phyloP scores from a whole-genome alignment of 2,329 filamentous ascomycete species.

The Exophiala calicioides region DNA sequence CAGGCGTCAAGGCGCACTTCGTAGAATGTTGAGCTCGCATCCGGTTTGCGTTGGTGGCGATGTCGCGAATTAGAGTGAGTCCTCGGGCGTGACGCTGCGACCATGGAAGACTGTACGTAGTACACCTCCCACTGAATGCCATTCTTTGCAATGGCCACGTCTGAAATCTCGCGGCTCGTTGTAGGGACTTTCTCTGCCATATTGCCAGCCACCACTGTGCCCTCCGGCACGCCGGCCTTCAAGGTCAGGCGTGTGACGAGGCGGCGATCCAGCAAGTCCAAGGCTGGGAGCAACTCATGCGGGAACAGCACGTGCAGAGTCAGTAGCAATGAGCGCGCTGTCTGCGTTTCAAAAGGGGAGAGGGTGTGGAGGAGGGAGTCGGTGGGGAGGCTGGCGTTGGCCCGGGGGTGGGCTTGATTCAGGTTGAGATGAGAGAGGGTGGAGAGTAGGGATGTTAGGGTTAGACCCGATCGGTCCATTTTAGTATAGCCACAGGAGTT shows the following conservation, averaged over 20 bases:
- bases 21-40: conserved; percentile 52
- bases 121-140: conserved; percentile 52
- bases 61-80: neutral
- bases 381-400: neutral
- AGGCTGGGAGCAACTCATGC: conserved; percentile 73
- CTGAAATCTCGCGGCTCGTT: neutral
- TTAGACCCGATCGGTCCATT: no score
- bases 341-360: conserved; percentile 2
- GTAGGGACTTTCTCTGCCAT: no score
- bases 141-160: no score
- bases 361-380: conserved; percentile 10
- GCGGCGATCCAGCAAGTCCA: conserved; percentile 81
- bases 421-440: no score
- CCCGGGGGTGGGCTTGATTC: no score
- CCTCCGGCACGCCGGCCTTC: no score
- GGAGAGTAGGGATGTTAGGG: no score
- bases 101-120: conserved; percentile 64
- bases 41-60: conserved; percentile 1
- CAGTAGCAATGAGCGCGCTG: conserved; percentile 55
- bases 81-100: conserved; percentile 27
- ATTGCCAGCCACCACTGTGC: no score
- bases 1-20: conserved; percentile 73
- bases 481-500: no score
- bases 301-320: conserved; percentile 86
- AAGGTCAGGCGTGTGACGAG: conserved; percentile 62